These are phyloP conservation scores for Lineolata rhizophorae DNA, from an alignment of 495 filamentous ascomycete species.

Conservation along the genomic window DNA sequence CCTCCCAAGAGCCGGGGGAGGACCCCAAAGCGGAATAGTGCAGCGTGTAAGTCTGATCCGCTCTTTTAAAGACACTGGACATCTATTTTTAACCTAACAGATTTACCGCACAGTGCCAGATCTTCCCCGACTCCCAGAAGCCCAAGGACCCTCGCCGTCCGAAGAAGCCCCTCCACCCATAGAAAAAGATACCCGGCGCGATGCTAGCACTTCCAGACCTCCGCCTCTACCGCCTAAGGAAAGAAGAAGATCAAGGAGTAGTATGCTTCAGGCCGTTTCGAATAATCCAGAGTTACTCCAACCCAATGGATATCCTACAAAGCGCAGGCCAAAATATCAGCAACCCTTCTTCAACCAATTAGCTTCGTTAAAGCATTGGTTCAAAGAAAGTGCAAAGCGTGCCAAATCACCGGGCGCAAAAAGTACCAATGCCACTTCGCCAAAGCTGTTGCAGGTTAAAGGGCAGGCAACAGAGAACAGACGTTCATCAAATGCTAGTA, in stretches of 20 bases:
- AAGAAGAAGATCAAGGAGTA: constrained; percentile 44
- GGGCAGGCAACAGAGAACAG: too few species aligned
- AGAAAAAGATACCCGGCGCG: constrained; percentile 51
- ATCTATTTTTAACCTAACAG: constrained; percentile 18
- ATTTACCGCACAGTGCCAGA: constrained; percentile 32
- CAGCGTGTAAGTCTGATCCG: constrained; percentile 5
- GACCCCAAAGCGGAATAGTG: constrained; percentile 13
- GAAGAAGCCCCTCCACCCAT: constrained; percentile 39
- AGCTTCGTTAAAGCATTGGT: constrained; percentile 74
- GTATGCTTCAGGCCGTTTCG: constrained; percentile 60
- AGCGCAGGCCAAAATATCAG: constrained; percentile 37
- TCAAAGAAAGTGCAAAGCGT: constrained; percentile 55
- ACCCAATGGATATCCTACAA: constrained; percentile 25
- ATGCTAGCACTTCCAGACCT: constrained; percentile 42
- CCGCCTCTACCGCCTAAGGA: constrained; percentile 81
- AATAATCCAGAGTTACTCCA: constrained; percentile 42
- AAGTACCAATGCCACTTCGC: constrained; percentile 18
- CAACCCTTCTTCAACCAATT: constrained; percentile 57
- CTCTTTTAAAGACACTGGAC: background rate
- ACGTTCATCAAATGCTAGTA: too few species aligned
- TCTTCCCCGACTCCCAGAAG: constrained; percentile 51
- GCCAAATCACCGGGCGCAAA: constrained; percentile 41
- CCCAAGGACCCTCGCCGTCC: constrained; percentile 19
- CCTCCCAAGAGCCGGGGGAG: constrained; percentile 18
- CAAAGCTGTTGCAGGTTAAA: too few species aligned